phyloP scores from a whole-genome alignment of 2,329 filamentous ascomycete species.

The Colletotrichum caudatum region DNA sequence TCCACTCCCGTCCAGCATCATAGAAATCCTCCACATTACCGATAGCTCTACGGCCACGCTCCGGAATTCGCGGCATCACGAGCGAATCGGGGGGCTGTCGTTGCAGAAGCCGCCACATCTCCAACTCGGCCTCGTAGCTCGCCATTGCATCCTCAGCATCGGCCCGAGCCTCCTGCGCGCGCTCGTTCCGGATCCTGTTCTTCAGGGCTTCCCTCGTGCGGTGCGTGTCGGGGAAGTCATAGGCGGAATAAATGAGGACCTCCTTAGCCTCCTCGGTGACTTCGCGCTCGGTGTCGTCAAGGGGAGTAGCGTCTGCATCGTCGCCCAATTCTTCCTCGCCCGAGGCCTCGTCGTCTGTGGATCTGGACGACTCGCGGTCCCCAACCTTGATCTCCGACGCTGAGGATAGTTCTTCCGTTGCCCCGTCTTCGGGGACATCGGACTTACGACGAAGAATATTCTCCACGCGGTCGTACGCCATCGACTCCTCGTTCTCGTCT shows the following conservation, averaged over 20 bases:
- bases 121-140: conserved; percentile 56
- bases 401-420: neutral
- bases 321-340: conserved; percentile 5
- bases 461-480: conserved; percentile 61
- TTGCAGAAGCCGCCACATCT: conserved; percentile 61
- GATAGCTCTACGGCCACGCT: conserved; percentile 46
- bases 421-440: neutral
- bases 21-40: conserved; percentile 53
- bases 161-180: conserved; percentile 58
- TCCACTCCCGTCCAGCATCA: conserved; percentile 55
- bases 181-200: conserved; percentile 56
- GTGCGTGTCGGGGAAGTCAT: conserved; percentile 54
- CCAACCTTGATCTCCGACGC: conserved; percentile 13
- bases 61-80: conserved; percentile 49
- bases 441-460: conserved; percentile 48
- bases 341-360: conserved; percentile 8
- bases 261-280: conserved; percentile 57
- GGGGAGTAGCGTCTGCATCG: conserved; percentile 1
- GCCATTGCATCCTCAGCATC: conserved; percentile 56
- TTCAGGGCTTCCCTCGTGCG: conserved; percentile 53
- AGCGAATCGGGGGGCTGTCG: conserved; percentile 52
- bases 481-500: conserved; percentile 44
- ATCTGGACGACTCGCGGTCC: conserved; percentile 8
- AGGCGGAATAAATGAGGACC: conserved; percentile 55
- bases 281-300: conserved; percentile 44